These are phyloP conservation scores for Deuterostichococcus epilithicus DNA, from an alignment of 139 green algal genomes.

Conservation along the genomic window DNA sequence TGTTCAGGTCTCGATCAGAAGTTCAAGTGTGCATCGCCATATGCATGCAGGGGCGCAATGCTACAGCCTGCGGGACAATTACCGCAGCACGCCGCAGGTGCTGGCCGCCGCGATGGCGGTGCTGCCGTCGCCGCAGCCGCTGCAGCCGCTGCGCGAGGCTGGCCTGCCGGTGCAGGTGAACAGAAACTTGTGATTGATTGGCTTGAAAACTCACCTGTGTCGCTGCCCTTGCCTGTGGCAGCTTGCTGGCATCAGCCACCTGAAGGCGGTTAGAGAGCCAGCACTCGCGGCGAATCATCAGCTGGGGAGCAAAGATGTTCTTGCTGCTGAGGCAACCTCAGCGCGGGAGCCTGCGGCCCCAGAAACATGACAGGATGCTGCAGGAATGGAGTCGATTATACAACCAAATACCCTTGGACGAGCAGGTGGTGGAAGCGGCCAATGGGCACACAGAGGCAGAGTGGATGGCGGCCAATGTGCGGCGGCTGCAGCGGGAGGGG, in stretches of 20 bases:
- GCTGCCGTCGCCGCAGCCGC: neutral
- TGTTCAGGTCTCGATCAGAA: neutral
- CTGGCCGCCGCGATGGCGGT: slow-evolving; percentile 30
- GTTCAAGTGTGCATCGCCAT: neutral
- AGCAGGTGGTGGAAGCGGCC: slow-evolving; percentile 10
- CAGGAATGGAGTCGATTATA: too few species aligned
- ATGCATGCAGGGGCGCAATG: slow-evolving; percentile 8
- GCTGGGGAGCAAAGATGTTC: too few species aligned
- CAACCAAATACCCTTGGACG: too few species aligned
- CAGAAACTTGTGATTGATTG: neutral
- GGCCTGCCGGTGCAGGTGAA: slow-evolving; percentile 1
- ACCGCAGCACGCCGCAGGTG: slow-evolving; percentile 39
- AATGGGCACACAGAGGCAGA: slow-evolving; percentile 15
- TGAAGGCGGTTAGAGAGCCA: too few species aligned
- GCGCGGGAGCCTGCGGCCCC: too few species aligned
- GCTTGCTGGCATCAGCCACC: too few species aligned
- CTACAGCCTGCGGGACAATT: slow-evolving; percentile 40
- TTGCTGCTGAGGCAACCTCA: too few species aligned
- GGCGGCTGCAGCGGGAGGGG: slow-evolving; percentile 1
- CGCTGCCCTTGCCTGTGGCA: neutral
- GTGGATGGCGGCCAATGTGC: neutral
- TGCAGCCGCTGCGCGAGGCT: neutral
- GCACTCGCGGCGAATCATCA: too few species aligned
- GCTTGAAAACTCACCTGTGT: too few species aligned
- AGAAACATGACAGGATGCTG: too few species aligned